A percentile compares a stretch with the other conserved stretches of the same genome.
Conservation (phyloP, 148 eudicot species). For the Beta vulgaris region DNA sequence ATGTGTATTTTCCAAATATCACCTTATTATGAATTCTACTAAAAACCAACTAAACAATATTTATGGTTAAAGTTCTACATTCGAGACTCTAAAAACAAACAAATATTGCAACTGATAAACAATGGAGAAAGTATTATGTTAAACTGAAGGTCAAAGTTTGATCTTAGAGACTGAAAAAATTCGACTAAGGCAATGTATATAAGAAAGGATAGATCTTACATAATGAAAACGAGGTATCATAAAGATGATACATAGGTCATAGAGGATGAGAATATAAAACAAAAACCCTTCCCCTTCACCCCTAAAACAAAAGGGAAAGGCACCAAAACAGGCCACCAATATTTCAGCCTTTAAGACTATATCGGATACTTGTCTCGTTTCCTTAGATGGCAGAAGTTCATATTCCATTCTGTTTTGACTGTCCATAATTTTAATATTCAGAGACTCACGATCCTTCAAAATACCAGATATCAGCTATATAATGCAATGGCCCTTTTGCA, state of each 20-base stretch:
- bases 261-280: background rate
- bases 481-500: background rate
- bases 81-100: too few relatives aligned
- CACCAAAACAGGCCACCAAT: too few relatives aligned
- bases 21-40: too few relatives aligned
- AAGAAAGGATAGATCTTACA: background rate
- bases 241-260: background rate
- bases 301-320: background rate
- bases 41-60: too few relatives aligned
- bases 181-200: background rate
- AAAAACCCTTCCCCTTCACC: background rate
- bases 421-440: background rate
- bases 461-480: background rate
- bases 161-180: background rate
- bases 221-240: background rate
- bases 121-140: too few relatives aligned
- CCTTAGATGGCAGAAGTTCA: background rate
- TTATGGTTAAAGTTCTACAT: too few relatives aligned
- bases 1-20: too few relatives aligned
- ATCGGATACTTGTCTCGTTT: too few relatives aligned
- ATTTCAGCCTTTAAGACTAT: too few relatives aligned
- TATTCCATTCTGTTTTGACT: background rate
- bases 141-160: background rate
- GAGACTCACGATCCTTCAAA: background rate
- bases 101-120: too few relatives aligned